A percentile compares a stretch with the other conserved stretches of the same genome.
Evolutionary conservation across 2,329 filamentous ascomycete species (phyloP).

Genomic region (Aspergillus carbonarius): DNA sequence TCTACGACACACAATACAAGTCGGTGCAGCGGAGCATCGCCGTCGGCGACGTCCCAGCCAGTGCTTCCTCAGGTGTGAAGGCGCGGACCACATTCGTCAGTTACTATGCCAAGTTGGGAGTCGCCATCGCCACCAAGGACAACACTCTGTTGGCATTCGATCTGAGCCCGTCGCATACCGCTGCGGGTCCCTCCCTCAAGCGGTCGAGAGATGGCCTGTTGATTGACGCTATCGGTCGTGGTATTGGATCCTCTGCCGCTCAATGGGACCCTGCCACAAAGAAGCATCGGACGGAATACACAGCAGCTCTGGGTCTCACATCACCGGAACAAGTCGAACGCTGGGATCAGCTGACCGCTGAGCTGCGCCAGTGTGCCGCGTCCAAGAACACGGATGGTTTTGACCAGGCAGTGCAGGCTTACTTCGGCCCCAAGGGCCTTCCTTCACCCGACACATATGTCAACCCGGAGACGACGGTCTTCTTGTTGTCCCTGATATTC

Average conservation of each 20-base stretch:
- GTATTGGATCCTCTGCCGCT: constrained; percentile 35
- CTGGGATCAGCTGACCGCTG: constrained; percentile 35
- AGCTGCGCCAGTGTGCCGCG: constrained; percentile 29
- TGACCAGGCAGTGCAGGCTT: constrained; percentile 34
- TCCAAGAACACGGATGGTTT: constrained; percentile 32
- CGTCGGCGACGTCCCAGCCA: constrained; percentile 29
- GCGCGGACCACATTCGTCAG: constrained; percentile 39
- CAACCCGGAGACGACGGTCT: constrained; percentile 38
- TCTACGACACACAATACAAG: constrained; percentile 50
- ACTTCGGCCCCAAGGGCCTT: constrained; percentile 28
- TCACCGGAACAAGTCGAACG: constrained; percentile 31
- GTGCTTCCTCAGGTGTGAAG: constrained; percentile 21
- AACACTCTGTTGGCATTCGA: constrained; percentile 47
- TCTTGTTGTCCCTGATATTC: constrained; percentile 43
- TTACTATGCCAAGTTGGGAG: constrained; percentile 46
- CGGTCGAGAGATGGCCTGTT: constrained; percentile 41
- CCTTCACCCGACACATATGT: constrained; percentile 29
- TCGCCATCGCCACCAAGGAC: constrained; percentile 43
- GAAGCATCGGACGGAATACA: constrained; percentile 31
- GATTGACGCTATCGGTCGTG: constrained; percentile 45
- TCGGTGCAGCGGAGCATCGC: constrained; percentile 46
- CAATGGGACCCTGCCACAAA: constrained; percentile 31
- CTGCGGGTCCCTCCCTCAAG: constrained; percentile 35
- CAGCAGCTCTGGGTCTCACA: constrained; percentile 32
- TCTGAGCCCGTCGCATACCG: constrained; percentile 33